Base-by-base conservation (phyloP, 2,329 filamentous ascomycete genomes). In the Keithomyces neogunnii region DNA sequence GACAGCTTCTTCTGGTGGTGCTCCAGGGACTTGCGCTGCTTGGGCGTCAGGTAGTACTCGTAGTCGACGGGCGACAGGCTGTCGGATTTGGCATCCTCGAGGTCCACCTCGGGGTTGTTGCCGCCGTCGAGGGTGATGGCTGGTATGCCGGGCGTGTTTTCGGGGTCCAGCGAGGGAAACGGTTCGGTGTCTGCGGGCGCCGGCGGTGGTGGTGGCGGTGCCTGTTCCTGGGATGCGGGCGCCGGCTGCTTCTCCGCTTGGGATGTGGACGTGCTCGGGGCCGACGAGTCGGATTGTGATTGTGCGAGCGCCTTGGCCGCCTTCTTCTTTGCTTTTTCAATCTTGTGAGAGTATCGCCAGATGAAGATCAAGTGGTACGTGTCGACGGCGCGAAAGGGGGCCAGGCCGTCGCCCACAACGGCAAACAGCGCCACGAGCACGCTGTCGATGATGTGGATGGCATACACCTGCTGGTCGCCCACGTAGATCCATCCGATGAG, bases 401-500 rank as follows among this genome's bases (percentile, higher is more conserved):
- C 82, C 33, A 88, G 69, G 2, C 84, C 84, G 57, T 87, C 84
- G 46, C 85, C 85, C 63, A 88, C 82, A 54, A 88, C 69, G 49
- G 80, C 83, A 56, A 88, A 88, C 5, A 88, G 73, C 9, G 82
- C 85, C 5, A 88, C 85, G 11, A 88, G 73, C 31, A 86, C 74
- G 58, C 84, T 83, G 67, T 88, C 85, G 56, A 88, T 86, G 47
- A 88, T 68, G 54, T 88, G 82, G 59, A 87, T 80, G 38, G 80
- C 66, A 56, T 88, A 92, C 3, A 81, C 70, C 63, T 92, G 86
- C 59, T 77, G 75, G 32, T 81, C 80, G 26, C 86, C 88, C 26
- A 92, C 85, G 56, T 89, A 90, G 63, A 93, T 88, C 89, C 89
- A 95, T 46, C 85, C 88, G 63, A 95, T 95, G 50, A 95, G 73